Evolutionary conservation across 1,139 yeast species (phyloP), one percentile per base, ranked within the genome.

Genomic region (Yamadazyma diospyri): DNA sequence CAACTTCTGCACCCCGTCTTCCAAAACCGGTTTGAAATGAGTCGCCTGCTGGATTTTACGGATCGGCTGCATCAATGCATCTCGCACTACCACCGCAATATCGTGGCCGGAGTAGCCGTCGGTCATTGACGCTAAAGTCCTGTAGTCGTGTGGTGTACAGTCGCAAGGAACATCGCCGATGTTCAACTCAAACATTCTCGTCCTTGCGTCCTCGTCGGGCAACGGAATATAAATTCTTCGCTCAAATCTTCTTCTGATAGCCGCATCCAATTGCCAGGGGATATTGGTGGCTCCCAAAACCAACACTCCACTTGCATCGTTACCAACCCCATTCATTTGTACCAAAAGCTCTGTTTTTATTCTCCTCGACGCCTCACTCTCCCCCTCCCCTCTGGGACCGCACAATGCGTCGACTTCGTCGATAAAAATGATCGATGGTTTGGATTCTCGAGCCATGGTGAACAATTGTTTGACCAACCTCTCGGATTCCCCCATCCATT

Each of bases 401-500:
- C 97, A 89, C 40, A 94, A 69, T 0, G 98, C 97, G 60, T 92
- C 99, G 16, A 92, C 97, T 60, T 92, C 99, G 62, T 92, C 99
- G 38, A 92, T 92, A 58, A 92, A 92, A 35, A 92, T 92, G 48
- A 92, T 94, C 0, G 95, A 79, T 0, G 98, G 98, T 51, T 87
- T 88, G 51, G 81, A 84, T 56, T 92, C 98, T 45, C 97, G 71
- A 2, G 99, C 99, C 95, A 92, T 86, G 27, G 84, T 76, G 59
- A 92, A 92, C 44, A 92, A 68, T 54, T 92, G 97, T 55, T 89
- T 89, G 20, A 92, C 98, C 40, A 92, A 75, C 61, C 97, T 78
- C 60, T 92, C 97, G 18, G 92, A 80, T 56, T 92, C 98, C 47
- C 99, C 99, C 97, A 92, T 89, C 97, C 97, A 92, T 58, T 92